Base-by-base conservation (phyloP, 805 yeast genomes). In the Saccharomycopsis synnaedendra region DNA sequence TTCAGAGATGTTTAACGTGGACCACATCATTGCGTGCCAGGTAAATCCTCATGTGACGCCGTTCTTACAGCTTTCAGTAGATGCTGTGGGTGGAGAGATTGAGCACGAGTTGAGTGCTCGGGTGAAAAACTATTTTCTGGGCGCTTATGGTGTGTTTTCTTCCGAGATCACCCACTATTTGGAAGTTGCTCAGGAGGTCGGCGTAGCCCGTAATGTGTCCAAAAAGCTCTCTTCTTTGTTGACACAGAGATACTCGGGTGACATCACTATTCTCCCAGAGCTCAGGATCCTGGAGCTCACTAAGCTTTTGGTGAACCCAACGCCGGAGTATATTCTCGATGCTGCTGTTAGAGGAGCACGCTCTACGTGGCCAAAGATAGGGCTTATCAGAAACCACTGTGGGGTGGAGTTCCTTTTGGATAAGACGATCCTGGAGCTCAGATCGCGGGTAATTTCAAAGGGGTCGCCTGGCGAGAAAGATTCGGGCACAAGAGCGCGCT, bases 1-100 rank as follows among this genome's bases (percentile, higher is more conserved):
- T 28, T 82, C 94, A 27, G 98, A 93, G 60, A 88, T 93, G 96
- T 93, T 93, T 63, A 90, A 93, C 59, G 96, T 93, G 32, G 95
- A 93, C 61, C 96, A 93, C 62, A 89, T 93, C 53, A 88, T 93
- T 56, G 98, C 97, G 0, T 90, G 95, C 42, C 99, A 93, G 62
- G 98, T 93, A 1, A 93, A 93, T 59, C 95, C 97, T 0, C 98
- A 93, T 61, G 95, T 93, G 10, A 85, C 85, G 3, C 98, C 98
- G 0, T 74, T 90, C 44, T 69, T 93, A 56, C 80, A 79, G 55
- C 51, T 80, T 46, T 78, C 88, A 0, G 71, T 80, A 3, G 76
- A 80, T 27, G 75, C 78, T 60, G 79, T 78, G 27, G 88, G 87
- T 8, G 85, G 85, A 5, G 81, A 75, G 53, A 65, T 78, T 40